These are phyloP conservation scores for Diutina scorzettiae DNA, from an alignment of 1,139 yeast genomes.

Conservation along the genomic window DNA sequence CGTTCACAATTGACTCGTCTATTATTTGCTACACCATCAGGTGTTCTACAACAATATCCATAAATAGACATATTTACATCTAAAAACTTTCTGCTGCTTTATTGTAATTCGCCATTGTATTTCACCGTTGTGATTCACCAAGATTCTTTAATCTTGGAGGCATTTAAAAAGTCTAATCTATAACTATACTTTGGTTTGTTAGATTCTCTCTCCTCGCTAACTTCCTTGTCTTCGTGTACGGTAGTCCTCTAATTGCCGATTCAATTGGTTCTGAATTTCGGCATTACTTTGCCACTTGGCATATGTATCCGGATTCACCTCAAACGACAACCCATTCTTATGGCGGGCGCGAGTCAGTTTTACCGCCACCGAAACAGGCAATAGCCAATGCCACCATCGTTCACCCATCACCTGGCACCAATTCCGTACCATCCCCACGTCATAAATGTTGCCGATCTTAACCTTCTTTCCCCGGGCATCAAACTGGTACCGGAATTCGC, in stretches of 20 bases:
- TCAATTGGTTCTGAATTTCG: slow-evolving; percentile 34
- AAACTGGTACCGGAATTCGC: slow-evolving; percentile 21
- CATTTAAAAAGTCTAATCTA: too few species aligned
- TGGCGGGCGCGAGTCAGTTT: slow-evolving; percentile 15
- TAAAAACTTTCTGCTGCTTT: too few species aligned
- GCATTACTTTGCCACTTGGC: slow-evolving; percentile 30
- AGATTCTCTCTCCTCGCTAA: too few species aligned
- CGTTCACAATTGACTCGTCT: too few species aligned
- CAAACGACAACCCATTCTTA: slow-evolving; percentile 41
- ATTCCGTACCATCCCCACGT: slow-evolving; percentile 52
- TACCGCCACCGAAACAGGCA: slow-evolving; percentile 40
- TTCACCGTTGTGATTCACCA: too few species aligned
- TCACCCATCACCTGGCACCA: slow-evolving; percentile 68
- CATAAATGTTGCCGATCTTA: slow-evolving; percentile 55
- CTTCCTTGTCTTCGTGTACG: background rate
- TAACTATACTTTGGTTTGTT: too few species aligned
- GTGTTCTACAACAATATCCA: too few species aligned
- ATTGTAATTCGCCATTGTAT: too few species aligned
- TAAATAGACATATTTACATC: too few species aligned
- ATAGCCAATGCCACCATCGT: slow-evolving; percentile 50
- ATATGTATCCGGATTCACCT: slow-evolving; percentile 31
- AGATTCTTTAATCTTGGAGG: too few species aligned
- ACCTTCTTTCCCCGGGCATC: slow-evolving; percentile 17
- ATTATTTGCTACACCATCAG: too few species aligned
- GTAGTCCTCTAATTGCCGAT: slow-evolving; percentile 25